Percentiles rank a stretch among this genome's conserved stretches.
phyloP scores from a whole-genome alignment of 176 grass and related monocot genomes.

The Leersia perrieri region DNA sequence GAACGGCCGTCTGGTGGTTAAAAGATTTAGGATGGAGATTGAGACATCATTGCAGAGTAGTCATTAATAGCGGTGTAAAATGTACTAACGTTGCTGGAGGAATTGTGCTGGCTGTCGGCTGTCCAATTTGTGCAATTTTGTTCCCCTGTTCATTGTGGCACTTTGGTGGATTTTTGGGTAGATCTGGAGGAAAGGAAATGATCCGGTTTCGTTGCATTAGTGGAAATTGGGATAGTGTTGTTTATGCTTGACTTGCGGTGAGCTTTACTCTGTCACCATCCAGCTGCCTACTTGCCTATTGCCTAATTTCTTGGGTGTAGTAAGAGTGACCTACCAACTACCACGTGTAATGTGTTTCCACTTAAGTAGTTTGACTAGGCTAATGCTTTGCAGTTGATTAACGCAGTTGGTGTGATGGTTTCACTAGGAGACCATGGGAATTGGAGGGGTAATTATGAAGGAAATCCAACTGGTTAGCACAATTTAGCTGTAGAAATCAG shows the following conservation, averaged over 20 bases:
- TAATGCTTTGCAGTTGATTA: slow-evolving; percentile 24
- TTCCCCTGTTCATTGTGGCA: not conserved
- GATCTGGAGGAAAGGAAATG: slow-evolving; percentile 3
- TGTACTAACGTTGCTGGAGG: not conserved
- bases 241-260: slow-evolving; percentile 2
- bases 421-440: not conserved
- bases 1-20: slow-evolving; percentile 17
- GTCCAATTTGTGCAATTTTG: slow-evolving; percentile 19
- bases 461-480: not conserved
- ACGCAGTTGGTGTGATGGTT: not conserved
- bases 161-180: not conserved
- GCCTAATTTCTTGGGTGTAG: not conserved
- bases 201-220: not conserved
- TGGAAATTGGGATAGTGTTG: not conserved
- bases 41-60: slow-evolving; percentile 6
- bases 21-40: slow-evolving; percentile 19
- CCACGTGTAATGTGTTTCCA: slow-evolving; percentile 26
- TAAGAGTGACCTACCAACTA: not conserved
- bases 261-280: not conserved
- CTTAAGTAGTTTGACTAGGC: slow-evolving; percentile 20
- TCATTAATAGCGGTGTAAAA: slow-evolving; percentile 19
- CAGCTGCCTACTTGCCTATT: slow-evolving; percentile 3
- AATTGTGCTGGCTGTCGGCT: slow-evolving; percentile 8
- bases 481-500: not conserved
- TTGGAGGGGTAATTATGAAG: not conserved